Evolutionary conservation across 2,329 filamentous ascomycete genomes (phyloP).

Genomic region (Neurospora crassa): DNA sequence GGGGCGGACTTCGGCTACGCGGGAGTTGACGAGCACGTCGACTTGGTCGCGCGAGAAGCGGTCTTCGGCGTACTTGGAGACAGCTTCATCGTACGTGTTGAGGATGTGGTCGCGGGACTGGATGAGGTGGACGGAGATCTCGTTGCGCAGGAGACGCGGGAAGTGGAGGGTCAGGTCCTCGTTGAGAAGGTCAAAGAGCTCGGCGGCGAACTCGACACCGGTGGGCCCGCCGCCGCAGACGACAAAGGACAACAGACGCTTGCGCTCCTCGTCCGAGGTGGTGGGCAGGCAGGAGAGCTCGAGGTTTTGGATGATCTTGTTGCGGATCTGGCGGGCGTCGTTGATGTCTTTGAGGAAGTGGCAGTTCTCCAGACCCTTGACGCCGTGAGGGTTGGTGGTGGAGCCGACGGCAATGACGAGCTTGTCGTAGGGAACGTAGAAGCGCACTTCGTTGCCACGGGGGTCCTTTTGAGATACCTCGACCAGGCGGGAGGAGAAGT

Average conservation of each 20-base stretch:
- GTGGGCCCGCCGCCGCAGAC: conserved; percentile 91
- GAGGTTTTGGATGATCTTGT: conserved; percentile 79
- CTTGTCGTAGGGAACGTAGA: conserved; percentile 97
- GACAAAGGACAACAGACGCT: conserved; percentile 86
- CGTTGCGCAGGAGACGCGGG: conserved; percentile 83
- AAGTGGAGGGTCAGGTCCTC: conserved; percentile 82
- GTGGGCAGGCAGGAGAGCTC: conserved; percentile 90
- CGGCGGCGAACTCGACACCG: conserved; percentile 94
- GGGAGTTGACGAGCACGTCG: conserved; percentile 82
- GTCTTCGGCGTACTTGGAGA: conserved; percentile 86
- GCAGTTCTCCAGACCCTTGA: conserved; percentile 88
- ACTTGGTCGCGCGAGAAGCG: conserved; percentile 87
- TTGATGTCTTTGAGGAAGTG: conserved; percentile 93
- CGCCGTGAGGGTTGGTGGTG: conserved; percentile 59
- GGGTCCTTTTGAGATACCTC: conserved; percentile 70
- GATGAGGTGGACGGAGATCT: conserved; percentile 95
- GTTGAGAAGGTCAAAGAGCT: conserved; percentile 91
- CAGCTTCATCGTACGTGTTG: conserved; percentile 93
- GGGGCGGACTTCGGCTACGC: conserved; percentile 76
- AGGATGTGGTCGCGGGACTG: conserved; percentile 91
- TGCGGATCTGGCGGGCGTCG: conserved; percentile 83
- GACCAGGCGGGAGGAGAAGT: conserved; percentile 84
- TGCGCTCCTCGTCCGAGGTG: conserved; percentile 78
- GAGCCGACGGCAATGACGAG: conserved; percentile 87
- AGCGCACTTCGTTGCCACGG: conserved; percentile 63